These are phyloP conservation scores for Parasitella parasitica DNA, from an alignment of 371 early-diverging fungal genomes.

Conservation along the genomic window DNA sequence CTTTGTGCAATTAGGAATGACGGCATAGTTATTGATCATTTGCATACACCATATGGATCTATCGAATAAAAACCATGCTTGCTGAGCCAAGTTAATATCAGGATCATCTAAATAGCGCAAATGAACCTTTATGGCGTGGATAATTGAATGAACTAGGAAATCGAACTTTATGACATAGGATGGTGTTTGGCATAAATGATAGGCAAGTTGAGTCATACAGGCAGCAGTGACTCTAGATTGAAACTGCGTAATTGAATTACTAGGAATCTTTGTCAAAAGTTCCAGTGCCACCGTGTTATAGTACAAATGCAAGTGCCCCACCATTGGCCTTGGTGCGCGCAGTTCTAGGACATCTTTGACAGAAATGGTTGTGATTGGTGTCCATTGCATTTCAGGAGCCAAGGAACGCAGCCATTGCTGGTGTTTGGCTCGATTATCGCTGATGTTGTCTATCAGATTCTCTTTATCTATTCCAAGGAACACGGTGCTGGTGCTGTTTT, in stretches of 20 bases:
- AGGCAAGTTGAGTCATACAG: constrained; percentile 35
- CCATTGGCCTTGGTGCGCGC: constrained; percentile 22
- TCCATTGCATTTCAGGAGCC: constrained; percentile 31
- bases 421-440: not conserved
- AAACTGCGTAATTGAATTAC: constrained; percentile 16
- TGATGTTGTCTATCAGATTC: not conserved
- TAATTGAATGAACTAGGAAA: constrained; percentile 23
- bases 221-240: constrained; percentile 31
- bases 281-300: constrained; percentile 20
- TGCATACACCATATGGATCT: constrained; percentile 30
- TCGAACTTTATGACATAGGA: constrained; percentile 34
- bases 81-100: constrained; percentile 28
- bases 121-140: constrained; percentile 33
- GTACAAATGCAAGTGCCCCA: constrained; percentile 28
- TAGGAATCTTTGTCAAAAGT: constrained; percentile 15
- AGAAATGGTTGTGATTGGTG: constrained; percentile 18
- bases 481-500: not conserved
- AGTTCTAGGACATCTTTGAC: constrained; percentile 25
- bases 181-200: constrained; percentile 27
- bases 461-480: not conserved
- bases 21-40: constrained; percentile 23
- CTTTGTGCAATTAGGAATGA: constrained; percentile 38
- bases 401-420: constrained; percentile 7
- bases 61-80: constrained; percentile 39
- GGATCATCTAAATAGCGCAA: constrained; percentile 19